Percentiles rank a stretch among this genome's conserved stretches.
Conservation (phyloP, 2,329 filamentous ascomycete species). For the Trichoderma afroharzianum region DNA sequence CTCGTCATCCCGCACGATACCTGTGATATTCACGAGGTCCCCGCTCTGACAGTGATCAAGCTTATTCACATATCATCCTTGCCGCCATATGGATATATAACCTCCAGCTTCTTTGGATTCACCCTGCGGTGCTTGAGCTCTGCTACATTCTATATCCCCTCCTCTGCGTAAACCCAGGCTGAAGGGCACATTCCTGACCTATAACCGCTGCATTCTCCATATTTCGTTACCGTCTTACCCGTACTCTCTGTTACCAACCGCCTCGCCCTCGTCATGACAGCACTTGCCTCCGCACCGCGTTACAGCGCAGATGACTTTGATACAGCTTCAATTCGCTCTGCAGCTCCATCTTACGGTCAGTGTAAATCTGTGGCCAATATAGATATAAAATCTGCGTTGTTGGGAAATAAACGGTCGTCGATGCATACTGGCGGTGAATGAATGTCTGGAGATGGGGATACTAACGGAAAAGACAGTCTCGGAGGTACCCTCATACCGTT, state of each 20-base stretch:
- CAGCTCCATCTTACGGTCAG: slow-evolving; percentile 65
- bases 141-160: not conserved
- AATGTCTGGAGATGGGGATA: not conserved
- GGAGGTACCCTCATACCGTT: slow-evolving; percentile 63
- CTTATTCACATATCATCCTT: not conserved
- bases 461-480: slow-evolving; percentile 44
- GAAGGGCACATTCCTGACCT: not conserved
- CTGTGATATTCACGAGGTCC: not conserved
- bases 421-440: not conserved
- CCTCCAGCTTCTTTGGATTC: not conserved
- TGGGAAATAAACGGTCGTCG: not conserved
- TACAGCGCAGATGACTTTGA: slow-evolving; percentile 57
- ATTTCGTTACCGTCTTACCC: not conserved
- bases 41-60: not conserved
- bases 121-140: not conserved
- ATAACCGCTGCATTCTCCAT: not conserved
- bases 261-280: slow-evolving; percentile 29
- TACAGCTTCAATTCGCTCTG: slow-evolving; percentile 62
- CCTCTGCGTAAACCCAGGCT: not conserved
- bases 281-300: slow-evolving; percentile 29
- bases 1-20: not conserved
- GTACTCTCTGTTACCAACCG: not conserved
- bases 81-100: not conserved
- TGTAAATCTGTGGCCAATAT: slow-evolving; percentile 12
- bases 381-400: not conserved